Percentiles rank a stretch among this genome's conserved stretches.
Conservation (phyloP, 352 stramenopile species). For the Discostella stelligera region DNA sequence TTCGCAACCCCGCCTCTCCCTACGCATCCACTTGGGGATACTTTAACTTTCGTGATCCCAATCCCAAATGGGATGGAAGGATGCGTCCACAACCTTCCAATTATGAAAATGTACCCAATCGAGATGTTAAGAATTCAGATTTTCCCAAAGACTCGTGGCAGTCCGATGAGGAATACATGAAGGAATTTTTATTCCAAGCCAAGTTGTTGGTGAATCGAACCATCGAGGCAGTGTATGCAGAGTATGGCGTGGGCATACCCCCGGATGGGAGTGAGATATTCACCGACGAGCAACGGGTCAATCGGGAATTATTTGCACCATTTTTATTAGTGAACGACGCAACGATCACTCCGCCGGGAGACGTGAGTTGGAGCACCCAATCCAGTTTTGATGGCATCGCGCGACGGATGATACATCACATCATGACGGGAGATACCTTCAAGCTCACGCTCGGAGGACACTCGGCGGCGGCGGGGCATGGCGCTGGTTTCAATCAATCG, state of each 20-base stretch:
- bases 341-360: not conserved
- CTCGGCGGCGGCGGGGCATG: conserved; percentile 14
- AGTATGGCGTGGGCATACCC: conserved; percentile 51
- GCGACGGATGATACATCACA: conserved; percentile 59
- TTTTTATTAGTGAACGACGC: conserved; percentile 9
- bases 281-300: conserved; percentile 25
- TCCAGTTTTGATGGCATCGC: conserved; percentile 49
- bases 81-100: conserved; percentile 36
- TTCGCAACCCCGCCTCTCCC: conserved; percentile 14
- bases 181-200: conserved; percentile 44
- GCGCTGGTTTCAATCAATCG: conserved; percentile 26
- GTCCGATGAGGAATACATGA: conserved; percentile 37
- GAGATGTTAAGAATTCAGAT: conserved; percentile 55
- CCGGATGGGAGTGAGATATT: conserved; percentile 13
- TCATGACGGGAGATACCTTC: conserved; percentile 72
- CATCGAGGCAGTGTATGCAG: conserved; percentile 56
- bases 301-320: conserved; percentile 30
- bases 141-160: conserved; percentile 25
- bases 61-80: conserved; percentile 40
- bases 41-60: conserved; percentile 47
- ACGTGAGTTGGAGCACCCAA: conserved; percentile 27
- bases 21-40: conserved; percentile 37
- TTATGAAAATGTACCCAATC: conserved; percentile 35
- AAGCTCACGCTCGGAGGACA: conserved; percentile 55
- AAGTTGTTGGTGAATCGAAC: conserved; percentile 57